phyloP scores from a whole-genome alignment of 2,329 filamentous ascomycete genomes.

The Endothia cerciana region DNA sequence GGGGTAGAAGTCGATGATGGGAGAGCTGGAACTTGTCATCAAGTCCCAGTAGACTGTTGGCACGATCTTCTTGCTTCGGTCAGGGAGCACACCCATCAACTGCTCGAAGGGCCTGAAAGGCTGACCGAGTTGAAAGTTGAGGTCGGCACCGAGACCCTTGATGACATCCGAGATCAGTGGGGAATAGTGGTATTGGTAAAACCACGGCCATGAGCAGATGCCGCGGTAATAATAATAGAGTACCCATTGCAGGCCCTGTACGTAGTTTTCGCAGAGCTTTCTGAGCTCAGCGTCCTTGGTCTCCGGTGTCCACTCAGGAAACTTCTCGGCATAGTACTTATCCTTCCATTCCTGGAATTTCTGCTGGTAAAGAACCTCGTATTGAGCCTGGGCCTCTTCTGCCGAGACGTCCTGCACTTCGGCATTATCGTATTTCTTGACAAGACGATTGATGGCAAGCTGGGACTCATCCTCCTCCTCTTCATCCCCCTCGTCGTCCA shows the following conservation, averaged over 20 bases:
- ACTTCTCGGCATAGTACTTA: conserved; percentile 89
- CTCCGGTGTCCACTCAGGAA: conserved; percentile 80
- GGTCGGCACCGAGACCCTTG: conserved; percentile 82
- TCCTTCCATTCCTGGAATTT: conserved; percentile 95
- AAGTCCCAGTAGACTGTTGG: conserved; percentile 84
- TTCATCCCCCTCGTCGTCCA: conserved; percentile 64
- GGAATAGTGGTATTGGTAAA: conserved; percentile 94
- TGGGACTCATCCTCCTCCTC: conserved; percentile 84
- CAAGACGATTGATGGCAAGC: conserved; percentile 80
- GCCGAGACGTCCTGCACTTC: conserved; percentile 78
- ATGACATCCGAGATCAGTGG: conserved; percentile 92
- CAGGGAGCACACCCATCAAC: conserved; percentile 96
- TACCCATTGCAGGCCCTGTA: conserved; percentile 97
- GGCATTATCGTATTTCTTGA: conserved; percentile 90
- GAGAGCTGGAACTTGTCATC: conserved; percentile 88
- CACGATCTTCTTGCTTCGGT: conserved; percentile 96
- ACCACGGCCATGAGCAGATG: conserved; percentile 98
- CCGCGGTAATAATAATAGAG: conserved; percentile 97
- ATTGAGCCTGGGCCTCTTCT: conserved; percentile 77
- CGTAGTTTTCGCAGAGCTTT: conserved; percentile 90
- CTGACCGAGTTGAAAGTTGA: conserved; percentile 92
- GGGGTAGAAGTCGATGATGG: conserved; percentile 97
- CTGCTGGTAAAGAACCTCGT: conserved; percentile 83
- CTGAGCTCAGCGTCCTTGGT: conserved; percentile 76
- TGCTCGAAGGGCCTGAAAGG: conserved; percentile 96